These are phyloP conservation scores for Amauroascus niger DNA, from an alignment of 2,329 filamentous ascomycete species.

Conservation along the genomic window DNA sequence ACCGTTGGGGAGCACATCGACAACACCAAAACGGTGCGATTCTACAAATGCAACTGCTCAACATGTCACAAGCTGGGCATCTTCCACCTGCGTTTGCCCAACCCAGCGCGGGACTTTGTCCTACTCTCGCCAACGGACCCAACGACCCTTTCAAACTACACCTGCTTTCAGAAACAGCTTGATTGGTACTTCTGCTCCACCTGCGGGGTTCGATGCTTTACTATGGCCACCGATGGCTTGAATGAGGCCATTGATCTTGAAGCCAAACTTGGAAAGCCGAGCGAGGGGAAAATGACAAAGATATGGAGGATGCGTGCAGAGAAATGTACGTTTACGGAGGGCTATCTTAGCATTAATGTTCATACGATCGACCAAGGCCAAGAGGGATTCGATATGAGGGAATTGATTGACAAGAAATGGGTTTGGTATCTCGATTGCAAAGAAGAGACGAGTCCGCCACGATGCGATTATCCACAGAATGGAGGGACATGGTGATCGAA, in stretches of 20 bases:
- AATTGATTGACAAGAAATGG: constrained; percentile 15
- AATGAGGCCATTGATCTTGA: constrained; percentile 13
- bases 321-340: not conserved
- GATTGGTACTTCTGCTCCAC: constrained; percentile 13
- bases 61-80: constrained; percentile 13
- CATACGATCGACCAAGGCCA: constrained; percentile 15
- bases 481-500: constrained; percentile 13
- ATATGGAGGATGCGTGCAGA: constrained; percentile 12
- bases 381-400: constrained; percentile 14
- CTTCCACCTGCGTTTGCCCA: constrained; percentile 15
- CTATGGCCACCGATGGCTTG: constrained; percentile 3
- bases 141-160: constrained; percentile 10
- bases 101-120: constrained; percentile 11
- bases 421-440: constrained; percentile 12
- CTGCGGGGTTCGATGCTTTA: constrained; percentile 14
- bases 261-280: constrained; percentile 2
- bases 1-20: constrained; percentile 5
- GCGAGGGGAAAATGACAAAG: constrained; percentile 11
- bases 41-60: constrained; percentile 17
- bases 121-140: constrained; percentile 14
- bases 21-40: constrained; percentile 8
- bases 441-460: constrained; percentile 2
- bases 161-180: not conserved
- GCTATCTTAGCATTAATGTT: constrained; percentile 12
- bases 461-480: constrained; percentile 10